Conservation (phyloP, 257 asterid genomes). For the Solanum ossicruentum region DNA sequence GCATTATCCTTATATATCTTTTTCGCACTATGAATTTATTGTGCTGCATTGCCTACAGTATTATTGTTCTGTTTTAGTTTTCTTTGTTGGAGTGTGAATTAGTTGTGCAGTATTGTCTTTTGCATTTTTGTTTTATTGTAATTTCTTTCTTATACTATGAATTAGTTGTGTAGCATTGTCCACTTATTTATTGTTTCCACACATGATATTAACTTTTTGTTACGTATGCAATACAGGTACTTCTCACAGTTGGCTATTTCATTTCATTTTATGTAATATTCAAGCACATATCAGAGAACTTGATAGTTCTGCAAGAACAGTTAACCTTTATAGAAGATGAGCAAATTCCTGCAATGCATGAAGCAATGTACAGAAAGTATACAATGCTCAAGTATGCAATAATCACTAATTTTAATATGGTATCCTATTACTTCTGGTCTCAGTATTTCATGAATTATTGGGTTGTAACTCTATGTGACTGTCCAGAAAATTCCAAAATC, state of each 20-base stretch:
- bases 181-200: not conserved
- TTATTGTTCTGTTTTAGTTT: not conserved
- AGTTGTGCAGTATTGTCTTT: not conserved
- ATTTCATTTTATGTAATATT: constrained; percentile 52
- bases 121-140: not conserved
- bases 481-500: constrained; percentile 73
- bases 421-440: not conserved
- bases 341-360: constrained; percentile 58
- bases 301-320: constrained; percentile 50
- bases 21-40: not conserved
- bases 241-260: constrained; percentile 43
- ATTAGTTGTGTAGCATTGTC: not conserved
- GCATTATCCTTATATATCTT: not conserved
- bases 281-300: constrained; percentile 49
- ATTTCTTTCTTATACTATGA: not conserved
- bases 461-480: not conserved
- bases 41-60: not conserved
- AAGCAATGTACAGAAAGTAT: constrained; percentile 60
- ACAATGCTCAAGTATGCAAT: constrained; percentile 63
- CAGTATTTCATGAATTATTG: not conserved
- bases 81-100: not conserved
- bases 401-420: not conserved
- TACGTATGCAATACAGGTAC: constrained; percentile 23
- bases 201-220: not conserved
- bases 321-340: constrained; percentile 54